Conservation (phyloP, 306 rosid species). For the Cicer yamashitae region DNA sequence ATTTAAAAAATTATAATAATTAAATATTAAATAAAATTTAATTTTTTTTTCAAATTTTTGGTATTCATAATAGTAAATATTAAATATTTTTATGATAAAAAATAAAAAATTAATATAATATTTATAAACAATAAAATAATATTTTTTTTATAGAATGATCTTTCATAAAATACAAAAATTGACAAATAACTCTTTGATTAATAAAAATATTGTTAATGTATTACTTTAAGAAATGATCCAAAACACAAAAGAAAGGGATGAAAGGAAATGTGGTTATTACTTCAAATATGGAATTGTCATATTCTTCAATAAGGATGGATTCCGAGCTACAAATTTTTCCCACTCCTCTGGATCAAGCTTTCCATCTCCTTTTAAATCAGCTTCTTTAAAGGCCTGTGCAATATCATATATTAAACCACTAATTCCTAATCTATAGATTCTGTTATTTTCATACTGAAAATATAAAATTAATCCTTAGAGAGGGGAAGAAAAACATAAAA, state of each 20-base stretch:
- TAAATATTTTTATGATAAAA: no score
- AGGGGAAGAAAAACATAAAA: neutral
- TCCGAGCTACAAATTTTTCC: slow-evolving; percentile 48
- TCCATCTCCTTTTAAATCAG: slow-evolving; percentile 65
- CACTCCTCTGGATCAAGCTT: slow-evolving; percentile 57
- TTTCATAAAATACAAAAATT: no score
- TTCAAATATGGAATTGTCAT: slow-evolving; percentile 69
- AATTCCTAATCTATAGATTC: slow-evolving; percentile 1
- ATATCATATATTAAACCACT: neutral
- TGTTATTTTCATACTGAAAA: slow-evolving; percentile 11
- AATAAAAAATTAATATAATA: no score
- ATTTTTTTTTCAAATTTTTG: no score
- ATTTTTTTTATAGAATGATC: no score
- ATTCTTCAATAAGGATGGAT: slow-evolving; percentile 66
- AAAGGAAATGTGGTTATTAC: slow-evolving; percentile 43
- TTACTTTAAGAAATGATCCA: no score
- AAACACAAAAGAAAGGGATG: neutral
- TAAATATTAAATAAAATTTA: no score
- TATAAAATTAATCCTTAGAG: neutral
- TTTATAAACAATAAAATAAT: no score
- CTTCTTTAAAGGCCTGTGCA: slow-evolving; percentile 60
- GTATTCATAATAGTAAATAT: no score
- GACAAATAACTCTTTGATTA: no score
- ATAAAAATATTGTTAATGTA: no score
- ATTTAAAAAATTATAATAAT: no score